Evolutionary conservation across 345 rosid species (phyloP).

Genomic region (Syzygium grande): DNA sequence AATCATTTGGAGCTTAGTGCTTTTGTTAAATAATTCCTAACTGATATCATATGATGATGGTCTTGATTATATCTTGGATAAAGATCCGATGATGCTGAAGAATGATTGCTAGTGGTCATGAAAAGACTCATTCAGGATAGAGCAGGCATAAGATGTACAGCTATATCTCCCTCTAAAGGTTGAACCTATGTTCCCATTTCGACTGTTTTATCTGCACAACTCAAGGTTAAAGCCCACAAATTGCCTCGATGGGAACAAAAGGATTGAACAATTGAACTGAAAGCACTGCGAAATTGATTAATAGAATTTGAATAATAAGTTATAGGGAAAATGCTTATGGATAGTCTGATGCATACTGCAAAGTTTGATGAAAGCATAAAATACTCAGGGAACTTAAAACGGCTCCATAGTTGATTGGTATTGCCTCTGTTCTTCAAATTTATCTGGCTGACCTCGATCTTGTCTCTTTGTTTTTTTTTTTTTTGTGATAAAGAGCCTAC

Average conservation of each 20-base stretch:
- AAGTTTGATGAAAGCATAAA: neutral
- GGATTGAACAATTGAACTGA: neutral
- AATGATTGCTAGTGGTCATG: neutral
- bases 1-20: neutral
- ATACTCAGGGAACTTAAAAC: too few species aligned
- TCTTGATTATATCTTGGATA: neutral
- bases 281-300: neutral
- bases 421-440: neutral
- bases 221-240: neutral
- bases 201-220: neutral
- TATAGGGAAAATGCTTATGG: neutral
- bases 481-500: neutral
- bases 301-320: neutral
- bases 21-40: neutral
- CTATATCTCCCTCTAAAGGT: neutral
- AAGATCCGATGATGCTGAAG: neutral
- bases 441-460: neutral
- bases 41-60: neutral
- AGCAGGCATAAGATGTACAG: neutral
- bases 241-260: neutral
- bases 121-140: neutral
- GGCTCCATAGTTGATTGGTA: neutral
- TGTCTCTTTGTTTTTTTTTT: neutral
- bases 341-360: neutral
- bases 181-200: neutral